Evolutionary conservation across 139 green algal species (phyloP).

Genomic region (Eudorina sp.): DNA sequence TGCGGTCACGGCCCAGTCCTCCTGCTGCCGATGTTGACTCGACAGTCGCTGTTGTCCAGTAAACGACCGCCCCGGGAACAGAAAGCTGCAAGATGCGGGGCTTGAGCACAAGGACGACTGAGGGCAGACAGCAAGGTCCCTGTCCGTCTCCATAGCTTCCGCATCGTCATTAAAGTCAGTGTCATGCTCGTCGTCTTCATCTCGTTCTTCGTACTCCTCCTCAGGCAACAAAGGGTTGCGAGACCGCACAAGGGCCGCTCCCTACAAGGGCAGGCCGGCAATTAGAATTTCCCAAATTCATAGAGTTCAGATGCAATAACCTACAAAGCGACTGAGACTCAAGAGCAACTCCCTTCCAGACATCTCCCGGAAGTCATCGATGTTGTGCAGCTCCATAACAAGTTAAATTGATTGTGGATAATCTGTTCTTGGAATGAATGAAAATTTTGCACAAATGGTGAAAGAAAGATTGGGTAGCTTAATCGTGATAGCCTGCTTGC

Average conservation of each 20-base stretch:
- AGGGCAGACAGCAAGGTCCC: not conserved
- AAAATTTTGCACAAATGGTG: too few species aligned
- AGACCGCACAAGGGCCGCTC: not conserved
- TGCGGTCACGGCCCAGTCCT: conserved; percentile 34
- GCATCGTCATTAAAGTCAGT: not conserved
- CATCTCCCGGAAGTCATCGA: not conserved
- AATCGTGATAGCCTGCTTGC: too few species aligned
- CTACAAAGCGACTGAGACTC: conserved; percentile 1
- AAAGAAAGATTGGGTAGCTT: too few species aligned
- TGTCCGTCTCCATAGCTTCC: conserved; percentile 25
- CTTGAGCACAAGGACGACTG: not conserved
- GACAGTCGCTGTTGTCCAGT: not conserved
- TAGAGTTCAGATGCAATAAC: not conserved
- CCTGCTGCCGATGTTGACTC: not conserved
- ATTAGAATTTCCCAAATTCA: not conserved
- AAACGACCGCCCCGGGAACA: not conserved
- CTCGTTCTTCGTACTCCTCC: not conserved
- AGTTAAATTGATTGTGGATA: too few species aligned
- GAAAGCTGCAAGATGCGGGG: conserved; percentile 3
- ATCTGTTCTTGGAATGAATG: too few species aligned
- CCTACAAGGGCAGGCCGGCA: not conserved
- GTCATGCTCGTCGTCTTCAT: not conserved
- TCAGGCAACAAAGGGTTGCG: not conserved
- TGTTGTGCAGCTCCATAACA: too few species aligned
- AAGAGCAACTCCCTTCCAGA: not conserved